These are phyloP conservation scores for Claviceps digitariae DNA, from an alignment of 2,329 filamentous ascomycete species.

Conservation along the genomic window DNA sequence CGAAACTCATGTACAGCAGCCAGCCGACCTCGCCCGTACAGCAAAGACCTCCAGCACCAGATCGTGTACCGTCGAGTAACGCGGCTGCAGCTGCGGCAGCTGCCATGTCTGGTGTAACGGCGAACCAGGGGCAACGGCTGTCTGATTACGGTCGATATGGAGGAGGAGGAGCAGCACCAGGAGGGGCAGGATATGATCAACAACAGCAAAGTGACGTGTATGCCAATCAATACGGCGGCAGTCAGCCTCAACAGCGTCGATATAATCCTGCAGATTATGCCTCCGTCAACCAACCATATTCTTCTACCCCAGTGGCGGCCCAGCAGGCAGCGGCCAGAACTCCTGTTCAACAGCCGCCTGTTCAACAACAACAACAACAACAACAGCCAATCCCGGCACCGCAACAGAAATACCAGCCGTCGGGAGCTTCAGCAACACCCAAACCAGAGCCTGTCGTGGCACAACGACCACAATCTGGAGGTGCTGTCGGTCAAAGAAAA, in stretches of 20 bases:
- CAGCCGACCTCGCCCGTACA: slow-evolving; percentile 39
- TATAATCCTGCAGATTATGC: slow-evolving; percentile 74
- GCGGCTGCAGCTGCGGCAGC: slow-evolving; percentile 45
- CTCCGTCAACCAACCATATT: slow-evolving; percentile 38
- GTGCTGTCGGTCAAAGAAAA: slow-evolving; percentile 32
- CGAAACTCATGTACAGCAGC: slow-evolving; percentile 47
- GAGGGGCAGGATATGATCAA: slow-evolving; percentile 18
- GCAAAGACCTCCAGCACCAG: slow-evolving; percentile 35
- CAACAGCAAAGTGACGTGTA: slow-evolving; percentile 24
- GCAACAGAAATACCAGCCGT: slow-evolving; percentile 24
- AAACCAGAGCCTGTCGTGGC: slow-evolving; percentile 26
- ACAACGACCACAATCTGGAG: slow-evolving; percentile 17
- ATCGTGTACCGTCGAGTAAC: slow-evolving; percentile 38
- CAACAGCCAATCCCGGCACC: slow-evolving; percentile 19
- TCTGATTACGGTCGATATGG: slow-evolving; percentile 22
- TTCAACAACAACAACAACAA: slow-evolving; percentile 21
- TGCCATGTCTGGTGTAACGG: slow-evolving; percentile 38
- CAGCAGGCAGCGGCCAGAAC: slow-evolving; percentile 17
- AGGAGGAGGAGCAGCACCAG: slow-evolving; percentile 12
- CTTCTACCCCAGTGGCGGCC: slow-evolving; percentile 13
- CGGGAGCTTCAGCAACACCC: slow-evolving; percentile 12
- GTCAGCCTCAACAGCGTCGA: slow-evolving; percentile 33
- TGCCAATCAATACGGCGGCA: slow-evolving; percentile 19
- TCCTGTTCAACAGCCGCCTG: slow-evolving; percentile 12
- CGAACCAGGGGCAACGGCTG: slow-evolving; percentile 20